phyloP scores from a whole-genome alignment of 2,329 filamentous ascomycete species.

The Ustulina deusta region DNA sequence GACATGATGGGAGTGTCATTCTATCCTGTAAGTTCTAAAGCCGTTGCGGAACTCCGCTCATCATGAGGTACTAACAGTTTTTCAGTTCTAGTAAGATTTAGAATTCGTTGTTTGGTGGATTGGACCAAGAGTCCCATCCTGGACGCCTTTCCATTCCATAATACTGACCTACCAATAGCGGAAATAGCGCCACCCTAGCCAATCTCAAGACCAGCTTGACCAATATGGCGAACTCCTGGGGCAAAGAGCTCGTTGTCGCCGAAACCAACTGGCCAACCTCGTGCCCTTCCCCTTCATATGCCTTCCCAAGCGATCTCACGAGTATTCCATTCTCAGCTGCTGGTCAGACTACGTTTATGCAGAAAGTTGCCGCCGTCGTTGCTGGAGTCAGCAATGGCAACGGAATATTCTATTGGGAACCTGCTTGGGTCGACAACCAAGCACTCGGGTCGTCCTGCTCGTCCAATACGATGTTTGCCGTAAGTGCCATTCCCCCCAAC shows the following conservation, averaged over 20 bases:
- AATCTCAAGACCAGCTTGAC: slow-evolving; percentile 66
- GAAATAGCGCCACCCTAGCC: slow-evolving; percentile 67
- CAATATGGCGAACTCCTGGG: slow-evolving; percentile 71
- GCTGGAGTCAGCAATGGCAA: slow-evolving; percentile 63
- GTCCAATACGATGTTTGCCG: slow-evolving; percentile 71
- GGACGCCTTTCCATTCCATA: no score
- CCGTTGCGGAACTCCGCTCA: not conserved
- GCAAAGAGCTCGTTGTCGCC: slow-evolving; percentile 75
- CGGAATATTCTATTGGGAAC: slow-evolving; percentile 81
- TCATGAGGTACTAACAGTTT: slow-evolving; percentile 4
- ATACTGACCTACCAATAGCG: slow-evolving; percentile 48
- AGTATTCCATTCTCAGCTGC: slow-evolving; percentile 71
- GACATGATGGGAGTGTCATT: slow-evolving; percentile 80
- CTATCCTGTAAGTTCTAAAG: slow-evolving; percentile 66
- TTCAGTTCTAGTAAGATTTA: slow-evolving; percentile 39
- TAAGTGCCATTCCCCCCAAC: slow-evolving; percentile 27
- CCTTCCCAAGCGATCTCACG: slow-evolving; percentile 70
- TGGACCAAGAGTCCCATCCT: not conserved
- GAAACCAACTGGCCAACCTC: slow-evolving; percentile 77
- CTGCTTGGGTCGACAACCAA: slow-evolving; percentile 75
- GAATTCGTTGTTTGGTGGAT: not conserved
- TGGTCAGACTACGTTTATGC: slow-evolving; percentile 73
- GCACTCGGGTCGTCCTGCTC: slow-evolving; percentile 73
- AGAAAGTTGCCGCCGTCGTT: slow-evolving; percentile 69
- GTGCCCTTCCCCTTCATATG: slow-evolving; percentile 68